phyloP scores from a whole-genome alignment of 2,329 filamentous ascomycete species.

The Ophiostoma ulmi region DNA sequence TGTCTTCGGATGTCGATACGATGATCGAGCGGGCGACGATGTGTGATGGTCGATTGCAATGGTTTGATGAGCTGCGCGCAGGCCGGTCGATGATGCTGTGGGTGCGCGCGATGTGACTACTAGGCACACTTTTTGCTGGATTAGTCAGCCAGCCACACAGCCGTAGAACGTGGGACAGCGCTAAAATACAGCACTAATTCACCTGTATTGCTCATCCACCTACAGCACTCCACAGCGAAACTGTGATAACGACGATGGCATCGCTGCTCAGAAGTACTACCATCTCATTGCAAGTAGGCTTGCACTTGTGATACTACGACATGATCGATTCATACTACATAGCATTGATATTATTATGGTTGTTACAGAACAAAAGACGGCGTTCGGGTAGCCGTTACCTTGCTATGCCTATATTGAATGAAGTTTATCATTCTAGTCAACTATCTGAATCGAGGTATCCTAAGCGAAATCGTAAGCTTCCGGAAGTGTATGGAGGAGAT shows the following conservation, averaged over 20 bases:
- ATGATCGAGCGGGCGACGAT: background rate
- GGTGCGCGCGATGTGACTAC: background rate
- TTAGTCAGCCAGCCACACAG: background rate
- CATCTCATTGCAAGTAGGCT: background rate
- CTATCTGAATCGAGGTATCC: background rate
- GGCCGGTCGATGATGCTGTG: background rate
- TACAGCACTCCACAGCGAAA: background rate
- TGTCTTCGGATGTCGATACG: background rate
- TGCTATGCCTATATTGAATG: too few species aligned
- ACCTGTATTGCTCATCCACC: background rate
- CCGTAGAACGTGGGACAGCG: background rate
- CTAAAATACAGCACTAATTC: background rate
- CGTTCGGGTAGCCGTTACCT: background rate
- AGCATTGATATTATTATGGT: background rate
- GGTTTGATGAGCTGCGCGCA: background rate
- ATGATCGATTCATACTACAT: background rate
- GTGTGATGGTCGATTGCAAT: background rate
- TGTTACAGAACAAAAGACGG: background rate
- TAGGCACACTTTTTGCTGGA: background rate
- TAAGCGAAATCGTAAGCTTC: background rate
- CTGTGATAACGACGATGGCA: background rate
- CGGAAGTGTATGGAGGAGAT: background rate
- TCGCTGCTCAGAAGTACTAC: background rate
- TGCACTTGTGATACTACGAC: background rate
- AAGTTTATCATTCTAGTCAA: background rate